Base-by-base conservation (phyloP, 331 rosid species). In the Acacia pycnantha region DNA sequence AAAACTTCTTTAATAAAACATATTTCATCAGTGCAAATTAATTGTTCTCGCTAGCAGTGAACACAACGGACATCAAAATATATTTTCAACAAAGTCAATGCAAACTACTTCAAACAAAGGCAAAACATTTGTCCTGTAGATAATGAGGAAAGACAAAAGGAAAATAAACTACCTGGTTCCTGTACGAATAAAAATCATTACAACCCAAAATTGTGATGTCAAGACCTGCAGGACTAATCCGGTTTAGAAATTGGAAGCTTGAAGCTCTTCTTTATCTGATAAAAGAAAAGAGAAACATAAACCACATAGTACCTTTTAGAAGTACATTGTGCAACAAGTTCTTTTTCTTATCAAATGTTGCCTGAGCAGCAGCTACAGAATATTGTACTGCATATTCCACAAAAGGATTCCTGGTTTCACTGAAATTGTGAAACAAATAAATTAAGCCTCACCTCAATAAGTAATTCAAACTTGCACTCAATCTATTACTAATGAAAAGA, bases 351-450 rank as follows among this genome's bases (percentile, higher is more conserved):
- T 90, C 97, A 70, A 87, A 56, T 8, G 90, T 87, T n/a, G 97
- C 94, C 82, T 81, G 79, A 4, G 97, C 99, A 35, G 98, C 94
- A 72, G 99, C 98, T 22, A 93, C 96, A 72, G 94, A 86, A 73
- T 93, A 95, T 73, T 90, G 97, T 86, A 95, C 88, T 27, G 97
- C 98, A 82, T 89, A 90, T 79, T 95, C 98, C 68, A 95, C 98
- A 87, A 95, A 95, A 73, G 99, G 98, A 86, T 95, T 95, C 43
- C 95, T 83, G 5, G 87, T 67, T 65, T 87, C 97, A 74, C 99
- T 95, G 97, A 81, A 92, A 87, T 40, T 80, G 76, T 59, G 58
- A 82, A 62, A 65, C 84, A 86, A 69, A 59, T 24, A 59, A 48
- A 2, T 3, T 82, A 72, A 79, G 58, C 66, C 70, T 37, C 41